A percentile compares a stretch with the other conserved stretches of the same genome.
phyloP scores from a whole-genome alignment of 805 yeast genomes.

The Saccharomycopsis fermentans region DNA sequence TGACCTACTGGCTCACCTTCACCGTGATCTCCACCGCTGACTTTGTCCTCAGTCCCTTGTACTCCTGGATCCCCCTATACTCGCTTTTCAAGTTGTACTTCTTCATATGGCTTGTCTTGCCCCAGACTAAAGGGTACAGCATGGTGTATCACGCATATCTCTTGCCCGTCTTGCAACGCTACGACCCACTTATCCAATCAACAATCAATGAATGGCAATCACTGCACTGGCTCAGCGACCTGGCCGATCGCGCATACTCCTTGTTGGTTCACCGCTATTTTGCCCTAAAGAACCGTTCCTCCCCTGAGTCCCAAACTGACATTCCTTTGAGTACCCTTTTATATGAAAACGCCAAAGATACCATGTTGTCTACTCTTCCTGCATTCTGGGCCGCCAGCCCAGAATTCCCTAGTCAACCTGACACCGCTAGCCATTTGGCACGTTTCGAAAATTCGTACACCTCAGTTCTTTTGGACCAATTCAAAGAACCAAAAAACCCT shows the following conservation, averaged over 20 bases:
- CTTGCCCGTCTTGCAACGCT: slow-evolving; percentile 29
- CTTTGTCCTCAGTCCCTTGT: slow-evolving; percentile 29
- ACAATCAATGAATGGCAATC: slow-evolving; percentile 13
- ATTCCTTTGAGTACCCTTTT: not conserved
- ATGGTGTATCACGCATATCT: slow-evolving; percentile 30
- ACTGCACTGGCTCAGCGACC: not conserved
- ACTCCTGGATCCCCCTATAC: slow-evolving; percentile 45
- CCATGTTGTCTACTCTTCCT: not conserved
- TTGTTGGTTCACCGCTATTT: not conserved
- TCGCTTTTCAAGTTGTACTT: slow-evolving; percentile 37
- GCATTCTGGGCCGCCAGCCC: not conserved
- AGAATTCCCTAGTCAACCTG: not conserved
- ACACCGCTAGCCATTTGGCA: not conserved
- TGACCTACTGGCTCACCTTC: slow-evolving; percentile 57
- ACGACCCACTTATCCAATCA: slow-evolving; percentile 28
- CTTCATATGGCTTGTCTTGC: slow-evolving; percentile 52
- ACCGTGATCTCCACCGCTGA: slow-evolving; percentile 29
- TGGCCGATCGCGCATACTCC: not conserved
- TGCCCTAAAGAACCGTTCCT: not conserved
- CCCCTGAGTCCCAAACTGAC: no score
- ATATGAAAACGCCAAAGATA: not conserved
- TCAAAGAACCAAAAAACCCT: slow-evolving; percentile 9
- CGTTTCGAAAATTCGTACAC: slow-evolving; percentile 7
- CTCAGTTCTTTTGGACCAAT: slow-evolving; percentile 15
- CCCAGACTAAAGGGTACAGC: slow-evolving; percentile 38